Conservation (phyloP, 108 stramenopile species). For the Cyclotella atomus region DNA sequence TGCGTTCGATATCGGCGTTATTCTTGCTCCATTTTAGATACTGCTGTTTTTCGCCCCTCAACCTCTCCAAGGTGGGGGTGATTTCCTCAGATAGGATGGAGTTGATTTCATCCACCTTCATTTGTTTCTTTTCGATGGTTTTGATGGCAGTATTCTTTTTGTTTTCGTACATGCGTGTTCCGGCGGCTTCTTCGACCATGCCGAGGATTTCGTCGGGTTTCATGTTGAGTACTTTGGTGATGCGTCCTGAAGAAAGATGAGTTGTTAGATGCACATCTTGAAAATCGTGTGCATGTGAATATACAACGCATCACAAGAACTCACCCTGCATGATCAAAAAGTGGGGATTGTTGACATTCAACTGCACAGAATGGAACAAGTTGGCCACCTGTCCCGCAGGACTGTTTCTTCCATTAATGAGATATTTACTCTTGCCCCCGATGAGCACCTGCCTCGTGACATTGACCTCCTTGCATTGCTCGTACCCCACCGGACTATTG, state of each 20-base stretch:
- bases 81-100: conserved; percentile 94
- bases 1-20: conserved; percentile 94
- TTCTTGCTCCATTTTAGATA: conserved; percentile 96
- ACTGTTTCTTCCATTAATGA: conserved; percentile 95
- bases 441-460: conserved; percentile 97
- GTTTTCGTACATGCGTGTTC: conserved; percentile 99
- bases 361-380: conserved; percentile 99
- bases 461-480: conserved; percentile 89
- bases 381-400: conserved; percentile 96
- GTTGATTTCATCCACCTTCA: conserved; percentile 97
- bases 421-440: conserved; percentile 98
- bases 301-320: background rate
- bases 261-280: background rate
- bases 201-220: conserved; percentile 98
- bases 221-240: conserved; percentile 99
- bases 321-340: conserved; percentile 99
- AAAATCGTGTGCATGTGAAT: background rate
- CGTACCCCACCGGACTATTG: conserved; percentile 94
- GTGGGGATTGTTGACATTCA: conserved; percentile 99
- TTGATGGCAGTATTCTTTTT: conserved; percentile 95
- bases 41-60: conserved; percentile 94
- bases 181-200: conserved; percentile 99
- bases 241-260: conserved; percentile 68
- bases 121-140: conserved; percentile 98
- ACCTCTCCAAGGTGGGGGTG: conserved; percentile 94